Evolutionary conservation across 768 basidiomycete genomes (phyloP), one percentile per base, ranked within the genome.

Genomic region (Leccinum obscurum): DNA sequence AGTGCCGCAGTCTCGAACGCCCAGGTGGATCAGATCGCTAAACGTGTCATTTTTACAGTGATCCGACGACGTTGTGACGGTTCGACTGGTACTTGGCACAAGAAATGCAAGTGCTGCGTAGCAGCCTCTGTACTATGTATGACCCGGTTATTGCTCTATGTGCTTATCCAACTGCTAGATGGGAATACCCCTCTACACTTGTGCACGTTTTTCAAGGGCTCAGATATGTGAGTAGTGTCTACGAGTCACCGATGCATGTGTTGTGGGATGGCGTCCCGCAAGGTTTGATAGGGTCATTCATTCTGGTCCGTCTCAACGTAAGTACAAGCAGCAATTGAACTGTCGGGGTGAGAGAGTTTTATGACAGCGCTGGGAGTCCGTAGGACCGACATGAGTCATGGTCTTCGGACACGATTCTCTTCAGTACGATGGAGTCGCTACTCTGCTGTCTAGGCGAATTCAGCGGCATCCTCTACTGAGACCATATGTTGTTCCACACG

Each of bases 1-100:
- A 67, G 72, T 54, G 6, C 39, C 10, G 39, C 5, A 1, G 3
- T 44, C 1, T 58, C 3, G 10, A 26, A 13, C 7, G 24, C 26
- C 22, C n/a, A 1, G 5, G 4, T 39, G 10, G 17, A 39, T 15
- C 22, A 14, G 26, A 28, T 51, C 17, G 7, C 32, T 35, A 6
- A 62, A 2, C 3, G 4, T 35, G 22, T 32, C 6, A 3, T 4
- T 22, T 58, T 6, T 24, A 7, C 44, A 68, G 66, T 68, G 53
- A 67, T 26, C 6, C 41, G 7, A 44, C 28, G 52, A 30, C 9
- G 30, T 22, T 37, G 34, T 7, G 52, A 15, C 34, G 52, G 34
- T 24, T 34, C 34, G 8, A 22, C 34, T 37, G 52, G 22, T 32
- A 54, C 52, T 14, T 20, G 34, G 34, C 22, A 53, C 52, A 17